Base-by-base conservation (phyloP, 2,329 filamentous ascomycete genomes). In the Aureobasidium lini region DNA sequence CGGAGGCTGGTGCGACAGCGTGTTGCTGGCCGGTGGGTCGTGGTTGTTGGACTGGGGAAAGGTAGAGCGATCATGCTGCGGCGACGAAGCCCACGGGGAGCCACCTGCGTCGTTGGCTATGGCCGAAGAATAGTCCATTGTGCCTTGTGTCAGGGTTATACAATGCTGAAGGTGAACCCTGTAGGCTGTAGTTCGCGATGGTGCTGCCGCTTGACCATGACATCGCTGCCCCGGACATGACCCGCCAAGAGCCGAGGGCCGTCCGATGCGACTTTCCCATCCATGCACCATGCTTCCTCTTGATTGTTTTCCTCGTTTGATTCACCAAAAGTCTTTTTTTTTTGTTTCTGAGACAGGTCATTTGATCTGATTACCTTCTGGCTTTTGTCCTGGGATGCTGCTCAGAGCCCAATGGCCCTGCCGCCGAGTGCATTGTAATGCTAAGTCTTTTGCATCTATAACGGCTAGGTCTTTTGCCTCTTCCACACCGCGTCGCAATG, bases 51-150 rank as follows among this genome's bases (percentile, higher is more conserved):
- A 66, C 62, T 76, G 75, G 46, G 76, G 75, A 47, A 81, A 79
- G 61, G 74, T 72, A 60, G 70, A 68, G 57, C 75, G 77, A 70
- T 71, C 80, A 70, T 72, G 79, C 65, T 77, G 77, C 60, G 82
- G 83, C 56, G 83, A 81, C 13, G 78, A 78, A 10, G 80, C 84
- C 86, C 86, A 89, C 57, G 86, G 86, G 37, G 84, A 86, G 59
- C 79, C 84, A 37, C 76, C 76, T 46, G 81, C 79, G 66, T 86
- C 83, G 64, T 81, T 74, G 57, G 79, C 75, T 54, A 83, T 74
- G 36, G 77, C 71, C 29, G 46, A 46, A 32, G 62, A 84, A 71
- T 88, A 89, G 70, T 89, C 86, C 86, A 89, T 89, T 47, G 64
- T 53, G 46, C 60, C 58, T 23, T 23, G 23, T 23, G 57, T 57